Evolutionary conservation across 176 grass and related monocot species (phyloP), one percentile per base, ranked within the genome.

Genomic region (Otatea glauca): DNA sequence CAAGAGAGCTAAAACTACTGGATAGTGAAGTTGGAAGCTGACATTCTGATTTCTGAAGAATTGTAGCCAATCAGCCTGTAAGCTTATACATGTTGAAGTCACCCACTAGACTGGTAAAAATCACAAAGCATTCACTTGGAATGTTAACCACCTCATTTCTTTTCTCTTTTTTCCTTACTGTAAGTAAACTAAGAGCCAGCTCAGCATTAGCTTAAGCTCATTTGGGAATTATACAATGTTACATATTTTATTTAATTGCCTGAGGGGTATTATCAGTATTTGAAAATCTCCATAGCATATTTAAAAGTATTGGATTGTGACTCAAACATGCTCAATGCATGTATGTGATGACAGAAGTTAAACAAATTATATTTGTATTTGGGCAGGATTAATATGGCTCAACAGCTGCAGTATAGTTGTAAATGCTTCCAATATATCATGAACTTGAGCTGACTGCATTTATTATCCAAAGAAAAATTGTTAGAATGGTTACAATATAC

Each of bases 401-500:
- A 72, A 72, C 24, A 73, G 44, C 73, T 78, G 21, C 41, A 86
- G 41, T 20, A 65, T 84, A 88, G 48, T 32, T 39, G 55, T 77
- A 54, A 86, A 85, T 54, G 23, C 39, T 49, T 86, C 45, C 66
- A 34, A 71, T 34, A 39, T 72, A 79, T 48, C 59, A 75, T 56
- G 6, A 12, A 29, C n/a, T 74, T 29, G 9, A 49, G 39, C 58
- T 39, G 47, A 56, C 50, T 79, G 21, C 43, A 54, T 50, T 27
- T 77, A 54, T 63, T 83, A 86, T 80, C 20, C 38, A 71, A 68
- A 85, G 15, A 37, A 79, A 81, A 84, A 79, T 35, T 47, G 55
- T 68, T 80, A 83, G 63, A 94, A 85, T 51, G 39, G 47, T 44
- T 60, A 79, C 21, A 60, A 78, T 74, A 49, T 53, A 98, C 96